These are phyloP conservation scores for Fusarium citri DNA, from an alignment of 2,329 filamentous ascomycete genomes.

Conservation along the genomic window DNA sequence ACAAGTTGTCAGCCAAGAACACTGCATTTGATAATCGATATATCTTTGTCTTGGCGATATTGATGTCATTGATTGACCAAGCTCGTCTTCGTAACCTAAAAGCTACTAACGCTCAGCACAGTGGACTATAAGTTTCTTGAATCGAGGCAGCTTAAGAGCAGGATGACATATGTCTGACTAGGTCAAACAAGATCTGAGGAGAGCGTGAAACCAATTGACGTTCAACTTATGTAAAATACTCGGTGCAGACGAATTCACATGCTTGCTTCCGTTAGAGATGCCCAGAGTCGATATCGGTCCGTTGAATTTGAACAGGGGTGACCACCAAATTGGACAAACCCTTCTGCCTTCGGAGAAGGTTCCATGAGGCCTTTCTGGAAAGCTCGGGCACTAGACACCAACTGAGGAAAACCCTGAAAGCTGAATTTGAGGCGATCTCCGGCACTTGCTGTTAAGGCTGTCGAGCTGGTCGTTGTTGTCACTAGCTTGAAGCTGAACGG, in stretches of 20 bases:
- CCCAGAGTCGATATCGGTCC: constrained; percentile 21
- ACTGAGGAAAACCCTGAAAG: constrained; percentile 19
- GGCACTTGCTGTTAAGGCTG: constrained; percentile 11
- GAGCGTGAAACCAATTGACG: neutral
- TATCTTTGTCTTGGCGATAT: constrained; percentile 12
- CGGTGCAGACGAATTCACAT: constrained; percentile 25
- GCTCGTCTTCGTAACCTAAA: constrained; percentile 2
- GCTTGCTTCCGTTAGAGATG: constrained; percentile 2
- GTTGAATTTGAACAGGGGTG: constrained; percentile 25
- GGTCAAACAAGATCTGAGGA: neutral
- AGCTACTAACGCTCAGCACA: neutral
- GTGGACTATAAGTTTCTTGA: neutral
- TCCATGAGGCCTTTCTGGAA: constrained; percentile 10
- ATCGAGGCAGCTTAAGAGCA: neutral
- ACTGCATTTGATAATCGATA: neutral
- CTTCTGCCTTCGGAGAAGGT: constrained; percentile 11
- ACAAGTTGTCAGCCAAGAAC: constrained; percentile 1
- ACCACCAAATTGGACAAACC: constrained; percentile 18
- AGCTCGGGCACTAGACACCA: constrained; percentile 14
- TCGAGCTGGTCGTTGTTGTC: neutral
- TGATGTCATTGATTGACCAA: constrained; percentile 33
- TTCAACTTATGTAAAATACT: constrained; percentile 1
- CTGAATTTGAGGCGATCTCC: constrained; percentile 33
- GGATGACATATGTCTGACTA: too few species aligned
- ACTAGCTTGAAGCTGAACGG: neutral